A percentile compares a stretch with the other conserved stretches of the same genome.
phyloP scores from a whole-genome alignment of 2,329 filamentous ascomycete species.

The Ophiosphaerella herpotricha region DNA sequence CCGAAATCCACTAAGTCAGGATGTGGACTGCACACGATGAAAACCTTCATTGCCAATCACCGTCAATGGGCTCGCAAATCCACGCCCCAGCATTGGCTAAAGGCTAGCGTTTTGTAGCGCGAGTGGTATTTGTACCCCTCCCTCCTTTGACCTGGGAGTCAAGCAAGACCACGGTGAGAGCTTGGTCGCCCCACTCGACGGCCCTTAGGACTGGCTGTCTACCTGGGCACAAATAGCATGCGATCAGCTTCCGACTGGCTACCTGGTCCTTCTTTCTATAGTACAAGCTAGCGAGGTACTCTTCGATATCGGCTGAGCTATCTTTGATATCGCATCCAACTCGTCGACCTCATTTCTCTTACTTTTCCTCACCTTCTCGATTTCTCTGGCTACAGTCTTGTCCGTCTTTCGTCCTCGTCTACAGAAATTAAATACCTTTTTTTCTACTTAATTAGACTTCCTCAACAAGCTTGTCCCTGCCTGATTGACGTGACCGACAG shows the following conservation, averaged over 20 bases:
- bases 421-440: too few relatives aligned
- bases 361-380: background rate
- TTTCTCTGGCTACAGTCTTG: background rate
- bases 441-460: too few relatives aligned
- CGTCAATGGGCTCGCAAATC: constrained; percentile 19
- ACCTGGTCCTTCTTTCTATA: constrained; percentile 12
- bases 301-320: constrained; percentile 20
- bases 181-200: constrained; percentile 20
- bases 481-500: background rate
- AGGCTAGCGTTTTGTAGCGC: constrained; percentile 19
- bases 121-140: constrained; percentile 26
- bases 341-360: constrained; percentile 9
- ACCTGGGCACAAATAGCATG: constrained; percentile 21
- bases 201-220: constrained; percentile 18
- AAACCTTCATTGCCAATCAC: constrained; percentile 18
- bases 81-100: constrained; percentile 30
- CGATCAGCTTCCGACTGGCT: constrained; percentile 13
- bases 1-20: constrained; percentile 14
- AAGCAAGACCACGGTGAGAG: constrained; percentile 13
- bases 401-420: too few relatives aligned
- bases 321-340: constrained; percentile 26
- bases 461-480: too few relatives aligned
- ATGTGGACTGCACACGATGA: background rate
- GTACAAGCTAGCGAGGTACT: constrained; percentile 23
- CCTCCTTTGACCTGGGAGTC: constrained; percentile 16